Evolutionary conservation across 2,329 filamentous ascomycete species (phyloP).

Genomic region (Capronia epimyces): DNA sequence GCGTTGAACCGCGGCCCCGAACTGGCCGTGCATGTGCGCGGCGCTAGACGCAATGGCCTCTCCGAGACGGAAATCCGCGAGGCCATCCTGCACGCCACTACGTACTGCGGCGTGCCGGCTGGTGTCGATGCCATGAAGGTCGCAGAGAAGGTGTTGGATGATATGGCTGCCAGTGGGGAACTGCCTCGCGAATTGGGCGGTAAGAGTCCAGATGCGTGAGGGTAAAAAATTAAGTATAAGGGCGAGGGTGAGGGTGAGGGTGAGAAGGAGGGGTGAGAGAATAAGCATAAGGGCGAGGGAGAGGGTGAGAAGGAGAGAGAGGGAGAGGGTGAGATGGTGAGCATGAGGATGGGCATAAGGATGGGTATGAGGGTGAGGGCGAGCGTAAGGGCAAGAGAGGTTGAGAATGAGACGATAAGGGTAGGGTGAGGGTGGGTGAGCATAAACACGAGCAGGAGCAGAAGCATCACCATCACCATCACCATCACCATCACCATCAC

Average conservation of each 20-base stretch:
- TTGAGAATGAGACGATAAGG: too few species aligned
- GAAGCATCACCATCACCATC: too few species aligned
- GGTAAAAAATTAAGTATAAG: background rate
- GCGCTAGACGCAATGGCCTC: constrained; percentile 58
- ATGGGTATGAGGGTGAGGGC: too few species aligned
- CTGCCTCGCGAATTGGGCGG: constrained; percentile 24
- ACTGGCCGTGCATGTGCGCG: constrained; percentile 56
- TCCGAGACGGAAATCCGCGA: constrained; percentile 57
- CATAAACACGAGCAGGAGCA: too few species aligned
- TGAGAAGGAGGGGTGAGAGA: too few species aligned
- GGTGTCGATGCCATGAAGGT: constrained; percentile 40
- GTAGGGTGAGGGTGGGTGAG: too few species aligned
- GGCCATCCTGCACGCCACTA: constrained; percentile 30
- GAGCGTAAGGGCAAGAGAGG: too few species aligned
- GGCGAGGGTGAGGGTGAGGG: background rate
- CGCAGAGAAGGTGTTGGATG: constrained; percentile 31
- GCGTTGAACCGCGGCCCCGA: constrained; percentile 57
- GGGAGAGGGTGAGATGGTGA: too few species aligned
- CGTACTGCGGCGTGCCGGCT: constrained; percentile 43
- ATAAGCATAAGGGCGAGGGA: background rate
- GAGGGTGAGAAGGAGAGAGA: background rate
- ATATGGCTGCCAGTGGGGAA: constrained; percentile 29
- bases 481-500: too few species aligned
- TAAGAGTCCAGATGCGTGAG: constrained; percentile 24
- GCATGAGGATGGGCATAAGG: too few species aligned